Base-by-base conservation (phyloP, 2,329 filamentous ascomycete genomes). In the Phaeosphaeria sp. region DNA sequence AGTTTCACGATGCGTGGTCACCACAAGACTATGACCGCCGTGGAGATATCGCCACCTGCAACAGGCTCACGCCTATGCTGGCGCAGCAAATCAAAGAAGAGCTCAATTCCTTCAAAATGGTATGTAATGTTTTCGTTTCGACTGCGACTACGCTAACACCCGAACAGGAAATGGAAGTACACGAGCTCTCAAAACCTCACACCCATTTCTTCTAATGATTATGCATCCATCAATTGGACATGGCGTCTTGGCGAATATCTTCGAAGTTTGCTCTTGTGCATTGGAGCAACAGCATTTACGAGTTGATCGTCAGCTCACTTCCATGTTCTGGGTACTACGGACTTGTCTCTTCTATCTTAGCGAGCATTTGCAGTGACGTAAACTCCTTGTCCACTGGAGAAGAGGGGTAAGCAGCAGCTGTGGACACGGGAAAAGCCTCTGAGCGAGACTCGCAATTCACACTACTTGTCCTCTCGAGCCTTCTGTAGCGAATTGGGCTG, bases 21-120 rank as follows among this genome's bases (percentile, higher is more conserved):
- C 92, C 90, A 73, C 90, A 91, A 69, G 95, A 99, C 77, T 99
- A 99, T 74, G 95, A 99, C 77, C 91, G 95, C 61, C 89, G 95
- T 53, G 95, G 95, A 53, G 95, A 99, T 60, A 91, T 98, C 80
- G 93, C 95, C 11, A 99, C 95, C 1, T 99, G 95, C 87, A 99
- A 99, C 76, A 91, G 94, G 65, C 84, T 99, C 67, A 99, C 95
- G 49, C 95, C 95, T 13, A 93, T 97, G 86, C 86, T 99, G 63
- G 95, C 95, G 46, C 95, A 99, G 80, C 95, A 99, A 78, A 99
- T 99, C 81, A 98, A 98, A 81, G 95, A 99, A 81, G 95, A 99
- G 81, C 87, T 99, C 69, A 99, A 99, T 81, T 96, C 89, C 69
- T 99, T 99, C 85, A 99, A 99, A 79, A 99, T 99, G 95, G 92